phyloP scores from a whole-genome alignment of 108 stramenopile genomes.

The Aurantiochytrium sp. region DNA sequence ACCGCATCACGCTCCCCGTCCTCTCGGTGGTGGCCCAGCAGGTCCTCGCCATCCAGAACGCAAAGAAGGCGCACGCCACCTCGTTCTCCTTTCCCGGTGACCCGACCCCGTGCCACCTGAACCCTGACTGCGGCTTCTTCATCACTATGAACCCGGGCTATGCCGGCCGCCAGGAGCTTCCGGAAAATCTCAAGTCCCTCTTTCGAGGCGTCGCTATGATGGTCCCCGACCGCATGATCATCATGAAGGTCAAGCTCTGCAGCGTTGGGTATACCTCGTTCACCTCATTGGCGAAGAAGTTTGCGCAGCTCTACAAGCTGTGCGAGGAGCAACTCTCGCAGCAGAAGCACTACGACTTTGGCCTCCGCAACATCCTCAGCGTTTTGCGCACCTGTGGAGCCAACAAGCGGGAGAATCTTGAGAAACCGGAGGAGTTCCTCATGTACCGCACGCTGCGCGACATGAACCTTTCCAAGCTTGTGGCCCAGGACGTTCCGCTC shows the following conservation, averaged over 20 bases:
- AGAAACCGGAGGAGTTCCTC: slow-evolving; percentile 68
- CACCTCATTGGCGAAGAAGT: slow-evolving; percentile 74
- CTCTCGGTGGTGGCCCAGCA: slow-evolving; percentile 86
- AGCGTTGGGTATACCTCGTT: slow-evolving; percentile 78
- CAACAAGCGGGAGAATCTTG: slow-evolving; percentile 74
- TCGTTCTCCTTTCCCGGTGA: slow-evolving; percentile 84
- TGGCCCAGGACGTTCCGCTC: slow-evolving; percentile 83
- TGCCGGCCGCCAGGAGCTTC: slow-evolving; percentile 83
- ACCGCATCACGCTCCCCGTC: slow-evolving; percentile 81
- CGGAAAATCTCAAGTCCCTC: slow-evolving; percentile 84
- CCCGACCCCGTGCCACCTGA: slow-evolving; percentile 67
- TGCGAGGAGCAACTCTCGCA: slow-evolving; percentile 81
- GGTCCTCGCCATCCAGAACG: slow-evolving; percentile 80
- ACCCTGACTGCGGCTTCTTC: slow-evolving; percentile 78
- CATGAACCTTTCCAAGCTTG: slow-evolving; percentile 84
- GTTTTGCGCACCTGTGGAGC: slow-evolving; percentile 80
- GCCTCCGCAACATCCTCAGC: slow-evolving; percentile 77
- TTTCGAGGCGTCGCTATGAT: slow-evolving; percentile 90
- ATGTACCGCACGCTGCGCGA: slow-evolving; percentile 82
- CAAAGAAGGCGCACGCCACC: slow-evolving; percentile 70
- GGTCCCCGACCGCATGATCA: slow-evolving; percentile 84
- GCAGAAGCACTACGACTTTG: slow-evolving; percentile 87
- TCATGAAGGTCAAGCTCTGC: slow-evolving; percentile 88
- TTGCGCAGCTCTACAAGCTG: slow-evolving; percentile 75
- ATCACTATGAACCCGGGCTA: slow-evolving; percentile 93